Evolutionary conservation across 257 asterid genomes (phyloP), one percentile per base, ranked within the genome.

Genomic region (Phtheirospermum japonicum): DNA sequence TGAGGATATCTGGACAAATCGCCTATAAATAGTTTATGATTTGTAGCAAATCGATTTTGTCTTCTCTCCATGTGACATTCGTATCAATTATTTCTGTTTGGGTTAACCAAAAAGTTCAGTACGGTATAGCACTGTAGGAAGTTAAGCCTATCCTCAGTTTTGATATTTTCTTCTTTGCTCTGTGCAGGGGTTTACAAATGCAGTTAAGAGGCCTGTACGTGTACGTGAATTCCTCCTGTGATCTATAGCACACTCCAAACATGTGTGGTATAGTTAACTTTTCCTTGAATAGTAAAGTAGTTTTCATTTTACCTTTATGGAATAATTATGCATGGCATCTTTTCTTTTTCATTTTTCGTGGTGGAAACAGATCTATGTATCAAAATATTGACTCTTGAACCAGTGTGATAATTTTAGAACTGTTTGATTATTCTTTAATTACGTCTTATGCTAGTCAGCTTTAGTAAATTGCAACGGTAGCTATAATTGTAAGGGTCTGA

Each of bases 161-260:
- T 36, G n/a, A 20, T 19, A 1, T 58, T 14, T 8, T 20, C 58
- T 31, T 28, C 7, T 70, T 69, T 71, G 68, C 57, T n/a, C 28
- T 67, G 18, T 68, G 75, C 75, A 91, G 98, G 98, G 96, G n/a
- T 88, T 77, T 66, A 91, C 98, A 72, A 91, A 91, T 84, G 95
- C 96, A 58, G 98, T 88, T 53, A 91, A 86, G 82, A 82, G 95
- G 73, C 98, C 98, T 4, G 93, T 88, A 57, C 79, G 89, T 59
- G 73, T 88, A 16, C 85, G 87, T 10, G 96, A 91, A 61, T 86
- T 91, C 77, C 85, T 91, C 20, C 43, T 66, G 14, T 88, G 79
- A 82, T 70, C 52, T 37, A 61, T 28, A 30, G 33, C 67, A 33
- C 9, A 26, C 61, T 39, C 56, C 18, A 60, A 61, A 14, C 33